phyloP scores from a whole-genome alignment of 2,329 filamentous ascomycete species.

The Teratosphaeria zuluensis region DNA sequence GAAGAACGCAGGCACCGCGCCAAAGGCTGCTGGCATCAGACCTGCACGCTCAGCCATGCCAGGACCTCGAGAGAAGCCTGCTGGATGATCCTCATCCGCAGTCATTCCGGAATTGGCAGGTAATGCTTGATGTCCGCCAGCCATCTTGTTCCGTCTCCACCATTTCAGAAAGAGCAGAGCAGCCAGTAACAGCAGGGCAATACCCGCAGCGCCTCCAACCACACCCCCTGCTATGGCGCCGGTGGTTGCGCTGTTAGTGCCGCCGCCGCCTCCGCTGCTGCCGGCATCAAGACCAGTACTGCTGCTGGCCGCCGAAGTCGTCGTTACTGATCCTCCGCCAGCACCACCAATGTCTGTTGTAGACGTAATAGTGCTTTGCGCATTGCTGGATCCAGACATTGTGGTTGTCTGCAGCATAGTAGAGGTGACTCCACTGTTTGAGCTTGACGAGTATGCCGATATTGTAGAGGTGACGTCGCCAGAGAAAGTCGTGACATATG shows the following conservation, averaged over 20 bases:
- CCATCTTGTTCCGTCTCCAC: constrained; percentile 31
- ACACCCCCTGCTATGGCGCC: constrained; percentile 52
- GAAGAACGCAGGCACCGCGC: constrained; percentile 29
- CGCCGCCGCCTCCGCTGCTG: constrained; percentile 5
- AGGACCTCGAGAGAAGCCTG: constrained; percentile 13
- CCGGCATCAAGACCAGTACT: neutral
- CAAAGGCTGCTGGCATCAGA: constrained; percentile 25
- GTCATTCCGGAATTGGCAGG: constrained; percentile 12
- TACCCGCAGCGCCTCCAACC: constrained; percentile 51
- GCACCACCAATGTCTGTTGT: constrained; percentile 2
- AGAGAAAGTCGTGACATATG: constrained; percentile 19
- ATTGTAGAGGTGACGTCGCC: constrained; percentile 17
- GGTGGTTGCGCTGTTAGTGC: constrained; percentile 13
- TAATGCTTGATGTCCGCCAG: constrained; percentile 16
- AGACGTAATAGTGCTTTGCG: constrained; percentile 8
- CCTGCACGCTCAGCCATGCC: constrained; percentile 33
- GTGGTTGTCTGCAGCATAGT: constrained; percentile 1
- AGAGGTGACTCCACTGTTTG: constrained; percentile 2
- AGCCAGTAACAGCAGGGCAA: constrained; percentile 42
- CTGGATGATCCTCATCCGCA: constrained; percentile 4
- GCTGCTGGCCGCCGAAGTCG: neutral
- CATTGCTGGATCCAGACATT: neutral
- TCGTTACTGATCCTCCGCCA: neutral
- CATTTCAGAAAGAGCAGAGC: constrained; percentile 45
- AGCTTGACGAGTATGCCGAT: constrained; percentile 6